A percentile compares a stretch with the other conserved stretches of the same genome.
These are phyloP conservation scores for Tuber indicum DNA, from an alignment of 495 filamentous ascomycete species.

Conservation along the genomic window DNA sequence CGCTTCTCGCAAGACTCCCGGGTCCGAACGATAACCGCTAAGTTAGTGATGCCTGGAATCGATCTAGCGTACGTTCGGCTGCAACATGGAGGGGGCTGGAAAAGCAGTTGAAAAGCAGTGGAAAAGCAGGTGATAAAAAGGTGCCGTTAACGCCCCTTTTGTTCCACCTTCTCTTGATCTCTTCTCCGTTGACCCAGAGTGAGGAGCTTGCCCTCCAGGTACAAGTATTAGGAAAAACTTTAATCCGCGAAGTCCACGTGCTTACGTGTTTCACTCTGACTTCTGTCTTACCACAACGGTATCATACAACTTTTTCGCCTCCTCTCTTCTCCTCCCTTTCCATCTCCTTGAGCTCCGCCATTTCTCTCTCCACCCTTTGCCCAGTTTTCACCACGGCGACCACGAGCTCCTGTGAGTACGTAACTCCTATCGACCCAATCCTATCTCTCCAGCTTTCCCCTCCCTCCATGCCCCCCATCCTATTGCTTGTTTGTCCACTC, in stretches of 20 bases:
- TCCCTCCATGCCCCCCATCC: neutral
- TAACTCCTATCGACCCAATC: neutral
- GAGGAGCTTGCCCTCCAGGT: neutral
- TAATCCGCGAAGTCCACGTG: neutral
- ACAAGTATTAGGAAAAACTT: conserved; percentile 2
- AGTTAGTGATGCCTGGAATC: neutral
- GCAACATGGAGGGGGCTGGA: neutral
- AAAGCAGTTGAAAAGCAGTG: neutral
- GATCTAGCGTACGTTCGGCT: neutral
- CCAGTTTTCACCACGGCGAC: neutral
- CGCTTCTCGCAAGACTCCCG: neutral
- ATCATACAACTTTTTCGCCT: neutral
- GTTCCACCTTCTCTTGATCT: neutral
- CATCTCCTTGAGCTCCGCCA: neutral
- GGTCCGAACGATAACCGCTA: neutral
- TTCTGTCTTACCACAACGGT: neutral
- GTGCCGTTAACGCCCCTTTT: neutral
- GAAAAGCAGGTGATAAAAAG: neutral
- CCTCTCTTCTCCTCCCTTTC: neutral
- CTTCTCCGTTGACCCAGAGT: neutral
- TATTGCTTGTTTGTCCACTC: neutral
- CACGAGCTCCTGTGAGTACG: neutral
- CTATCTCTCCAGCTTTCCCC: neutral
- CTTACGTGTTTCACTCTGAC: neutral
- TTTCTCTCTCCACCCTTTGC: neutral